These are phyloP conservation scores for Carex littledalei DNA, from an alignment of 176 grass and related monocot species.

Conservation along the genomic window DNA sequence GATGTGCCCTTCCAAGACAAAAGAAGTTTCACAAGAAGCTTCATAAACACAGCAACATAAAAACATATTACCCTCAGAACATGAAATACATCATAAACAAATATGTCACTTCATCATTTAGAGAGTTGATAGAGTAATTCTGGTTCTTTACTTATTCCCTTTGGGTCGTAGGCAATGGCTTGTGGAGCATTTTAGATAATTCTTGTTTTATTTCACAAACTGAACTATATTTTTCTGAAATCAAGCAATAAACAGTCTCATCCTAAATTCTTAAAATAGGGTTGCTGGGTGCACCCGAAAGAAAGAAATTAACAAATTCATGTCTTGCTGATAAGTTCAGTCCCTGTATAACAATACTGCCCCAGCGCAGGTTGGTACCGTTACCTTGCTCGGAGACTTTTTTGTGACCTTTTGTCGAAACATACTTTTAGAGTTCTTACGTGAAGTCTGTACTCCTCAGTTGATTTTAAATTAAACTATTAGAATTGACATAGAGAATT, in stretches of 20 bases:
- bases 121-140: not conserved
- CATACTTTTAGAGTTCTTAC: not conserved
- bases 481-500: not conserved
- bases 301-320: not conserved
- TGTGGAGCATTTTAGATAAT: not conserved
- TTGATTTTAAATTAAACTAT: not conserved
- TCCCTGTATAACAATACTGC: not conserved
- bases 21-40: not conserved
- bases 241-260: not conserved
- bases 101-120: not conserved
- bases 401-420: not conserved
- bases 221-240: not conserved
- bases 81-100: not conserved
- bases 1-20: not conserved
- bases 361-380: not conserved
- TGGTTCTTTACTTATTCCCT: not conserved
- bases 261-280: not conserved
- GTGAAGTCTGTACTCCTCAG: not conserved
- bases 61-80: not conserved
- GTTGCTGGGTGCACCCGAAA: not conserved
- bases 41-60: not conserved
- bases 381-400: not conserved
- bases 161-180: not conserved
- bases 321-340: not conserved
- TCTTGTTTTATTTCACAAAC: not conserved